Percentiles rank a stretch among this genome's conserved stretches.
phyloP scores from a whole-genome alignment of 345 rosid species.

The Corchorus olitorius region DNA sequence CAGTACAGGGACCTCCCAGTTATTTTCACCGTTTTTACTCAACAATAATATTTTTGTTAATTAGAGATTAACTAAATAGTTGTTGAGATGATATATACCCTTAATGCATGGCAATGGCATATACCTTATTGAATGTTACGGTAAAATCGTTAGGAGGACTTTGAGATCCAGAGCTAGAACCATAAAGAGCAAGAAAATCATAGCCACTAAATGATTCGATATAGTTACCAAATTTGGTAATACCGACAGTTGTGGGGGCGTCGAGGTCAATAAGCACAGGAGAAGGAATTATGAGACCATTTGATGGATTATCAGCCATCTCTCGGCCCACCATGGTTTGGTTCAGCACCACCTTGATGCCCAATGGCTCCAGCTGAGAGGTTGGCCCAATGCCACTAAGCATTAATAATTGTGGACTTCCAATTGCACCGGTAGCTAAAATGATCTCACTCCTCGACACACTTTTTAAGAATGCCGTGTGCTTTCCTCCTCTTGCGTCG shows the following conservation, averaged over 20 bases:
- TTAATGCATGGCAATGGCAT: background rate
- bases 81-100: too few relatives aligned
- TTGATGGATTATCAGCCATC: constrained; percentile 83
- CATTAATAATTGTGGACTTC: constrained; percentile 83
- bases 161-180: constrained; percentile 37
- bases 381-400: constrained; percentile 80
- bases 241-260: constrained; percentile 66
- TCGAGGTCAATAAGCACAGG: constrained; percentile 64
- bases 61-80: background rate
- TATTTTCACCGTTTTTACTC: too few relatives aligned
- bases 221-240: constrained; percentile 48
- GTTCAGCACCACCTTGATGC: constrained; percentile 52
- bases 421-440: constrained; percentile 65
- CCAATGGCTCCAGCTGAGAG: constrained; percentile 42
- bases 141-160: constrained; percentile 28
- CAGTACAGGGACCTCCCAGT: too few relatives aligned
- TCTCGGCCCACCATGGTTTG: constrained; percentile 81
- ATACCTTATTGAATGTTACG: constrained; percentile 42
- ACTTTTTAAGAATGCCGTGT: constrained; percentile 40
- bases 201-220: constrained; percentile 66
- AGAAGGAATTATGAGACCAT: constrained; percentile 63
- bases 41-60: background rate
- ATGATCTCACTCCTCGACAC: constrained; percentile 56
- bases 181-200: constrained; percentile 41
- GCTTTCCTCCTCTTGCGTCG: constrained; percentile 46